A percentile compares a stretch with the other conserved stretches of the same genome.
phyloP scores from a whole-genome alignment of 2,329 filamentous ascomycete genomes.

The Colletotrichum sp. region DNA sequence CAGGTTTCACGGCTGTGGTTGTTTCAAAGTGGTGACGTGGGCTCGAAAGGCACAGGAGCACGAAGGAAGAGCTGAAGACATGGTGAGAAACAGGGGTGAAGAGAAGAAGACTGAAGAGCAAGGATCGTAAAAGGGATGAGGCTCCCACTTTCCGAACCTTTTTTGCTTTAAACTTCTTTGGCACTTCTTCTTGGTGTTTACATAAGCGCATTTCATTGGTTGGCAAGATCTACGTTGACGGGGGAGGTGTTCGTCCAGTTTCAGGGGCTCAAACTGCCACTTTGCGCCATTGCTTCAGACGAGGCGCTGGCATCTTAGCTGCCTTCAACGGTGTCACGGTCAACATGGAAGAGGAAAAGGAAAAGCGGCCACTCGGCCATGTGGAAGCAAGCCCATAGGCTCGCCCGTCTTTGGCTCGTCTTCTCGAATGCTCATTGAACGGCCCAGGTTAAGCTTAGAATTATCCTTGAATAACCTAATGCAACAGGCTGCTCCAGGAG shows the following conservation, averaged over 20 bases:
- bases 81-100: not conserved
- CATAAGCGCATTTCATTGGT: not conserved
- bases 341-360: not conserved
- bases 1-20: not conserved
- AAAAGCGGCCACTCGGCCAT: not conserved
- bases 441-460: not conserved
- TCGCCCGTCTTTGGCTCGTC: not conserved
- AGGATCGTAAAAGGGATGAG: not conserved
- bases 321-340: not conserved
- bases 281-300: not conserved
- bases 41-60: not conserved
- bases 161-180: conserved; percentile 8
- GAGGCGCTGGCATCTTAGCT: not conserved
- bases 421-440: not conserved
- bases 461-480: not conserved
- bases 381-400: not conserved
- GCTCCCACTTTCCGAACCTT: conserved; percentile 15
- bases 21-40: conserved; percentile 12
- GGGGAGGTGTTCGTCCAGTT: not conserved
- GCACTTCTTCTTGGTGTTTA: not conserved
- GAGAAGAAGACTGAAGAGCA: not conserved
- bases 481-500: not conserved
- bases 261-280: not conserved
- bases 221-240: not conserved
- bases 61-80: not conserved